Percentiles rank a stretch among this genome's conserved stretches.
These are phyloP conservation scores for Obelidium mucronatum DNA, from an alignment of 192 early-diverging fungal species.

Conservation along the genomic window DNA sequence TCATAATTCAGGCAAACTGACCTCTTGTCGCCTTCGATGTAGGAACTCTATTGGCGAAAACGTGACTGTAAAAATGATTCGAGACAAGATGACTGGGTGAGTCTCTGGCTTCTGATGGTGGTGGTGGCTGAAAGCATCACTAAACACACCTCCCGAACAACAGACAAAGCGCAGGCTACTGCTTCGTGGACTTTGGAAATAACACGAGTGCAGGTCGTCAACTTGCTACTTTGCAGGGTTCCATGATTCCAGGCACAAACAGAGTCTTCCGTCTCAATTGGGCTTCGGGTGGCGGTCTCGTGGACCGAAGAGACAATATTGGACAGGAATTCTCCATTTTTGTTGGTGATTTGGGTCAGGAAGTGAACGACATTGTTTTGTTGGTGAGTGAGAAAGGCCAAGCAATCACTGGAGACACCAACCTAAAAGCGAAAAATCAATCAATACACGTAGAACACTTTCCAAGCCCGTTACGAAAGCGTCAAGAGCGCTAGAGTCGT, in stretches of 20 bases:
- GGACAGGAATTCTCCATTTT: constrained; percentile 90
- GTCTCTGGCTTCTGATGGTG: neutral
- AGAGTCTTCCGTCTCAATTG: constrained; percentile 92
- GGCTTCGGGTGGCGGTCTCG: constrained; percentile 85
- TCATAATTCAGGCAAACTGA: neutral
- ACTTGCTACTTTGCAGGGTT: constrained; percentile 78
- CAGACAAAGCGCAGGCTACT: constrained; percentile 77
- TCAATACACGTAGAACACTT: constrained; percentile 65
- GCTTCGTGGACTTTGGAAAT: constrained; percentile 87
- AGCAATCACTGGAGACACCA: too few species aligned
- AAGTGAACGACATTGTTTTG: constrained; percentile 86
- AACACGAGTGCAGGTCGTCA: constrained; percentile 73
- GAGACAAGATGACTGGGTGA: constrained; percentile 88
- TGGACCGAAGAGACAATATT: constrained; percentile 64
- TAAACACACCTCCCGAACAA: constrained; percentile 41
- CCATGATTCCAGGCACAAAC: constrained; percentile 82
- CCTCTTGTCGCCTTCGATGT: neutral
- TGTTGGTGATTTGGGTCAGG: constrained; percentile 93
- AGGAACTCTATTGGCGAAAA: constrained; percentile 73
- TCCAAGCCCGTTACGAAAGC: constrained; percentile 84
- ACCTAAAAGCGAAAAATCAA: too few species aligned
- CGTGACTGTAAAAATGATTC: constrained; percentile 93
- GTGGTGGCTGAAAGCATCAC: neutral
- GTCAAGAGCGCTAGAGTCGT: constrained; percentile 95
- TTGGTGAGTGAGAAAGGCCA: too few species aligned